These are phyloP conservation scores for Trametes cinnabarina DNA, from an alignment of 768 basidiomycete species.

Conservation along the genomic window DNA sequence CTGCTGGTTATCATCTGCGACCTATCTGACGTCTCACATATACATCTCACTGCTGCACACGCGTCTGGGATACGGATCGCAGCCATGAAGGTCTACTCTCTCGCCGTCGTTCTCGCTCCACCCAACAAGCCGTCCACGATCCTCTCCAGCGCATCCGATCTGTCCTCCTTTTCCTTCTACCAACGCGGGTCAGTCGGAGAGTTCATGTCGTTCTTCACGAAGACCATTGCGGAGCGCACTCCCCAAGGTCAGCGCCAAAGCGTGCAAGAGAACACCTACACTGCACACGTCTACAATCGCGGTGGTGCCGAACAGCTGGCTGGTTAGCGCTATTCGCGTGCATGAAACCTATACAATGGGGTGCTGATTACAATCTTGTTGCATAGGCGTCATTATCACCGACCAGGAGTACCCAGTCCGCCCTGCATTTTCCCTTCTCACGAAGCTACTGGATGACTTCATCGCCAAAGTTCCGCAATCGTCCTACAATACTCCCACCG, in stretches of 20 bases:
- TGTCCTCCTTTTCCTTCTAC: slow-evolving; percentile 92
- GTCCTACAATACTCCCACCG: slow-evolving; percentile 58
- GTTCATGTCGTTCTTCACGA: slow-evolving; percentile 92
- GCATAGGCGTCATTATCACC: slow-evolving; percentile 82
- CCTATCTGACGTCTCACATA: too few species aligned
- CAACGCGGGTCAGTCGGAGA: slow-evolving; percentile 84
- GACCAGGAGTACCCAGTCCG: slow-evolving; percentile 96
- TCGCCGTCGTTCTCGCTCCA: slow-evolving; percentile 71
- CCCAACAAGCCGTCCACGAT: slow-evolving; percentile 60
- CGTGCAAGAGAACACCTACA: slow-evolving; percentile 90
- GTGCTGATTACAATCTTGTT: background rate
- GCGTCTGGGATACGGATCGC: too few species aligned
- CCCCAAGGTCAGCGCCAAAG: slow-evolving; percentile 86
- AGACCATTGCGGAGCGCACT: slow-evolving; percentile 89
- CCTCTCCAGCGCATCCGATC: slow-evolving; percentile 70
- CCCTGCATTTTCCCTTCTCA: slow-evolving; percentile 91
- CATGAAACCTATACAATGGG: background rate
- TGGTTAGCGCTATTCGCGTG: slow-evolving; percentile 48
- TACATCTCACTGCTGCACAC: too few species aligned
- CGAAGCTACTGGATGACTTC: slow-evolving; percentile 93
- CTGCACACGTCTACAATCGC: slow-evolving; percentile 90
- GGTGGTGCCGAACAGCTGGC: slow-evolving; percentile 83
- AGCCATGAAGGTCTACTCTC: slow-evolving; percentile 82
- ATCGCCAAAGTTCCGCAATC: slow-evolving; percentile 73
- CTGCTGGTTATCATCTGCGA: too few species aligned